Evolutionary conservation across 1,284 basidiomycete species (phyloP), one percentile per base, ranked within the genome.

Genomic region (Nidula niveotomentosa): DNA sequence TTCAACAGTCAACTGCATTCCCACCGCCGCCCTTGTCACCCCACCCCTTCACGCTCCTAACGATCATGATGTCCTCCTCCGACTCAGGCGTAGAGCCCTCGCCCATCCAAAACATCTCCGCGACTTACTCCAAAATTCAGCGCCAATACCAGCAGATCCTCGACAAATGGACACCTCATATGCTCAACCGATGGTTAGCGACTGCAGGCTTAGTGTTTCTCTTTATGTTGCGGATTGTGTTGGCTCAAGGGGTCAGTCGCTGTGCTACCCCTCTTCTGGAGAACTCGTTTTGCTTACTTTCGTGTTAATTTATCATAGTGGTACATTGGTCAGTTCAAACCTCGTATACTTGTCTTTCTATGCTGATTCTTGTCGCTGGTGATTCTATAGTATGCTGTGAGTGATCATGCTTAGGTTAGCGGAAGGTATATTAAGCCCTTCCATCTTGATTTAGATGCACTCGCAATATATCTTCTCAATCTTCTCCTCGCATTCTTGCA

Each of bases 391-490:
- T 89, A 49, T 88, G 85, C 72, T 90, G 86, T 90, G 66, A 61
- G 86, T 83, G 0, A 23, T 23, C 5, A 23, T 23, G 5, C 23
- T 23, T 23, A 2, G 3, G 23, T 23, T 23, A 23, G 23, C 23
- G 23, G 5, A 23, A 23, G 23, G 23, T 23, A 2, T 23, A 23
- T 23, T 23, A 23, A 23, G 23, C 23, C 23, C 23, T 23, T 23
- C 23, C 23, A 5, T 23, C 23, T 23, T 23, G 23, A 23, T 23
- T n/a, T 52, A 92, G 90, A 95, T 68, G 93, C 90, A 34, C 86
- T 91, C 60, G 93, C 91, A 41, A 97, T 97, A 65, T 97, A 96
- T 76, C 85, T 97, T 60, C 81, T 96, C 58, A 96, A 96, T 75
- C 82, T 96, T 52, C 84, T 95, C 41, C 78, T 94, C 58, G 92